Evolutionary conservation across 345 rosid species (phyloP), one percentile per base, ranked within the genome.

Genomic region (Bruguiera parviflora): DNA sequence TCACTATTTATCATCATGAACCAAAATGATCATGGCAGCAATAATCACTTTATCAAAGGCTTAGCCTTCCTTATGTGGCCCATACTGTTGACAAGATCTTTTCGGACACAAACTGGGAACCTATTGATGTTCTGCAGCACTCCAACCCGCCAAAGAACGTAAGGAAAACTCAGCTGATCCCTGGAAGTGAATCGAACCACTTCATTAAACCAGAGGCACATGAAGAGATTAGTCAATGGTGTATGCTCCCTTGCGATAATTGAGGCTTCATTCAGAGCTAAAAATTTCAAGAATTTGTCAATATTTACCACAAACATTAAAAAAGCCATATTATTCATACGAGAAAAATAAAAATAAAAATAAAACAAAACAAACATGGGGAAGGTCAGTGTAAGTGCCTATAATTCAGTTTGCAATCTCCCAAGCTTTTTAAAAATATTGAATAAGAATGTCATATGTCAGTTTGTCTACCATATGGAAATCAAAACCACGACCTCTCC

Each of bases 181-280:
- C 98, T 85, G 5, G 98, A 91, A 4, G 97, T 94, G 81, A 79
- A 94, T 16, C 93, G 90, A 22, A 91, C 97, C 4, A 88, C 98
- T 81, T 94, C 98, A 58, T 94, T 88, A 78, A 91, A 91, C 98
- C 97, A 94, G n/a, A 89, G 88, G 88, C 98, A 94, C 96, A 88
- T 88, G 29, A 94, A 85, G 56, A 91, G 72, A 76, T 94, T 87
- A 20, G 84, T 84, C 66, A 89, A 24, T 10, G 93, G 90, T 7
- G 89, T 79, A 71, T 94, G 95, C 82, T 94, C 83, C 82, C 98
- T 84, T 78, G 87, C 95, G 32, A 94, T 94, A 60, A 94, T 88
- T 5, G 97, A 94, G 35, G 97, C 96, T 82, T 94, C 98, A 37
- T 80, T 80, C 55, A 94, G 78, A 69, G 97, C 98, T 94, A 90